A percentile compares a stretch with the other conserved stretches of the same genome.
Evolutionary conservation across 1,139 yeast species (phyloP).

Genomic region (Yamadazyma spencermartinsiae): DNA sequence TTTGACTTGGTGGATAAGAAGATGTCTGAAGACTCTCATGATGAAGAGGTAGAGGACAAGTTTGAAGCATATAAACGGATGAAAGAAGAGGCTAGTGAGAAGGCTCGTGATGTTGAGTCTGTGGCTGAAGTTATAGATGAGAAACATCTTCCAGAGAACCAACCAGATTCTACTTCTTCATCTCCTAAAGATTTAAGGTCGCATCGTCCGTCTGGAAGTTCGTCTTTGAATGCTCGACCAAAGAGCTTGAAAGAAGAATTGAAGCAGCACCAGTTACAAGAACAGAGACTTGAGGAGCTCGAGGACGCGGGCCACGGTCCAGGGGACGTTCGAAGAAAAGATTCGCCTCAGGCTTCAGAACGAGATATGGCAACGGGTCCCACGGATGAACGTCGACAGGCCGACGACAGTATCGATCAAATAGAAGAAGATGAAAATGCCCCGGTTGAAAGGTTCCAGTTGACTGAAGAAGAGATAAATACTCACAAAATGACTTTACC

Average conservation of each 20-base stretch:
- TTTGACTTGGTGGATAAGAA: slow-evolving; percentile 28
- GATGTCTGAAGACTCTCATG: slow-evolving; percentile 7
- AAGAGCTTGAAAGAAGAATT: not conserved
- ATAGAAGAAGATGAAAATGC: slow-evolving; percentile 12
- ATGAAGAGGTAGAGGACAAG: slow-evolving; percentile 14
- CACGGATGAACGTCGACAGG: too few relatives aligned
- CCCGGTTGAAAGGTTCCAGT: slow-evolving; percentile 14
- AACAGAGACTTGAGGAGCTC: not conserved
- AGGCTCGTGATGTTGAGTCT: not conserved
- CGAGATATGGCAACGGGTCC: too few relatives aligned
- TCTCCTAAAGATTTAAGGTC: not conserved
- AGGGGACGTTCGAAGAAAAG: too few relatives aligned
- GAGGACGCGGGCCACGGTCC: too few relatives aligned
- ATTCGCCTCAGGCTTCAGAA: too few relatives aligned
- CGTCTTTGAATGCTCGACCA: not conserved
- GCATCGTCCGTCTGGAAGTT: not conserved
- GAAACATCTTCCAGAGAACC: too few relatives aligned
- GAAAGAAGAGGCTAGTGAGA: slow-evolving; percentile 1
- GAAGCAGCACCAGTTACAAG: not conserved
- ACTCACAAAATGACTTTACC: slow-evolving; percentile 5
- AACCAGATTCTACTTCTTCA: not conserved
- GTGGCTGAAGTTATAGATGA: slow-evolving; percentile 6
- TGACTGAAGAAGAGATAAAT: slow-evolving; percentile 16
- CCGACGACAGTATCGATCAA: slow-evolving; percentile 7
- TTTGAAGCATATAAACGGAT: slow-evolving; percentile 8